phyloP scores from a whole-genome alignment of 129 eudicot genomes.

The Chrysanthemum seticuspe region DNA sequence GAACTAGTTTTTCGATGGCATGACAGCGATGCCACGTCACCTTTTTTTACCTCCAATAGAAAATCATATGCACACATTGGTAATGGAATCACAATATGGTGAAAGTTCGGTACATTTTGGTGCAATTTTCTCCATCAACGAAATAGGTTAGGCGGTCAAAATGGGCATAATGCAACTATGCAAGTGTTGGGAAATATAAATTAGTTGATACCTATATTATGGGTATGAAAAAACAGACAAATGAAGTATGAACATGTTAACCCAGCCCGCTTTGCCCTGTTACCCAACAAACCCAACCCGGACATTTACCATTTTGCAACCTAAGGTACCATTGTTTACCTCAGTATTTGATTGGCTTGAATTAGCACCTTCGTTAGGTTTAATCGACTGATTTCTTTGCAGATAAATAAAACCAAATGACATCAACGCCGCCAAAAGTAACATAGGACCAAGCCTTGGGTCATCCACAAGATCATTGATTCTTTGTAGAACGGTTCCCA shows the following conservation, averaged over 20 bases:
- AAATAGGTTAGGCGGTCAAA: background rate
- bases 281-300: background rate
- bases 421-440: constrained; percentile 83
- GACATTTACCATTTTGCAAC: constrained; percentile 1
- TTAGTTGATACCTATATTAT: too few species aligned
- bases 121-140: background rate
- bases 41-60: too few species aligned
- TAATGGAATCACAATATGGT: too few species aligned
- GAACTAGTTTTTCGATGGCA: too few species aligned
- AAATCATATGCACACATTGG: too few species aligned
- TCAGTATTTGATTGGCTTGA: constrained; percentile 35
- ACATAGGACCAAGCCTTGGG: constrained; percentile 84
- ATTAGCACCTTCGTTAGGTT: constrained; percentile 28
- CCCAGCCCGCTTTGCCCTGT: background rate
- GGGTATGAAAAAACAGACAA: background rate
- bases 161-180: background rate
- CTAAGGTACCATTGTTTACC: constrained; percentile 21
- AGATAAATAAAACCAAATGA: constrained; percentile 73
- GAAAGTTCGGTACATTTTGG: too few species aligned
- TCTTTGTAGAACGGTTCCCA: constrained; percentile 31
- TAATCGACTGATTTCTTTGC: constrained; percentile 56
- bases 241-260: background rate
- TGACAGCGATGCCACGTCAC: too few species aligned
- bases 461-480: constrained; percentile 46
- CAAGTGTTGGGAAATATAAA: background rate